Conservation (phyloP, 129 eudicot genomes). For the Flaveria bidentis region DNA sequence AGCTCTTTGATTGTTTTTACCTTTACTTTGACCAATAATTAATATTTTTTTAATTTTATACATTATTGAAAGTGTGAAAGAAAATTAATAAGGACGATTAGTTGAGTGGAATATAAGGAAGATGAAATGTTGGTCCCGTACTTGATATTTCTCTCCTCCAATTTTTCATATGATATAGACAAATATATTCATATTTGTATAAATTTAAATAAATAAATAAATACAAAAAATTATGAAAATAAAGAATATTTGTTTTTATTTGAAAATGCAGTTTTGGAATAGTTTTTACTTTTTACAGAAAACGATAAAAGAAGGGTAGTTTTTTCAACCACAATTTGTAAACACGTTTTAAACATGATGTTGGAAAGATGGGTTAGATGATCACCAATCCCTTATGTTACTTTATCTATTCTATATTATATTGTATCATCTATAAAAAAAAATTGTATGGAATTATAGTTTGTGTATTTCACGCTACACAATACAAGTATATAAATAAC, state of each 20-base stretch:
- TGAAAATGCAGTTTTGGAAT: neutral
- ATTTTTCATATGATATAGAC: neutral
- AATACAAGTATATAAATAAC: too few relatives aligned
- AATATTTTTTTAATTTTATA: neutral
- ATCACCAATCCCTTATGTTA: neutral
- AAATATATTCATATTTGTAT: neutral
- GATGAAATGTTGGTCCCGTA: conserved; percentile 24
- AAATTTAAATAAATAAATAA: neutral
- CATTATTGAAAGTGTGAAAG: conserved; percentile 7
- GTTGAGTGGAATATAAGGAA: conserved; percentile 43
- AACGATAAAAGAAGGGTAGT: neutral
- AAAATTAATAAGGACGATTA: conserved; percentile 17
- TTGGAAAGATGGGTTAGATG: neutral
- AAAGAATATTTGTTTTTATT: neutral
- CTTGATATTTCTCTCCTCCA: conserved; percentile 18
- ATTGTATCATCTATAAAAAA: too few relatives aligned
- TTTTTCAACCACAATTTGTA: neutral
- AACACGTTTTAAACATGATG: conserved; percentile 30
- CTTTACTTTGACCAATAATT: neutral
- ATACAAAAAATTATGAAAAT: too few relatives aligned
- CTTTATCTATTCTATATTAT: neutral
- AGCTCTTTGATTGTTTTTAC: neutral
- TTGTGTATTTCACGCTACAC: too few relatives aligned
- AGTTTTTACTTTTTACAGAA: neutral
- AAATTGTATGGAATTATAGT: too few relatives aligned